Conservation (phyloP, 2,329 filamentous ascomycete species). For the Elsinoe perseae region DNA sequence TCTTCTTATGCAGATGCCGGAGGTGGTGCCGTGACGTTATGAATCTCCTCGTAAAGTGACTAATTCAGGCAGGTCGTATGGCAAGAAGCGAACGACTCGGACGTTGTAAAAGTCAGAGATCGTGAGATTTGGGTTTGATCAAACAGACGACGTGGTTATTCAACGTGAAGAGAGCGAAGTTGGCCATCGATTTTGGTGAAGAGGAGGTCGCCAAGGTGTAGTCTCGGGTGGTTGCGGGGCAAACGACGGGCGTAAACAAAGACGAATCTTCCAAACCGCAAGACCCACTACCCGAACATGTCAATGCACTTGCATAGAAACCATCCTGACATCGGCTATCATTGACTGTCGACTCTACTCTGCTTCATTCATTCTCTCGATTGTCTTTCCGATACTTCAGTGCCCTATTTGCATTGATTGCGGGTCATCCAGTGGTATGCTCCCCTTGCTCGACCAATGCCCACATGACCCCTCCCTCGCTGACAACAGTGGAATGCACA, state of each 20-base stretch:
- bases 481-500: constrained; percentile 17
- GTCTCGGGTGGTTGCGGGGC: constrained; percentile 12
- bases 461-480: constrained; percentile 15
- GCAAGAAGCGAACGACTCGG: neutral
- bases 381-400: neutral
- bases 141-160: neutral
- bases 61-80: neutral
- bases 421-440: neutral
- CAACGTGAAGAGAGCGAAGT: neutral
- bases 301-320: constrained; percentile 10
- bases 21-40: neutral
- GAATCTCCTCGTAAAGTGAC: neutral
- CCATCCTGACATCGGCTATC: neutral
- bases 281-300: neutral
- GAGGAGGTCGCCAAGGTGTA: neutral
- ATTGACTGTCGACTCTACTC: neutral
- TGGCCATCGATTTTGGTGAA: neutral
- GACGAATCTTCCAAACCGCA: neutral
- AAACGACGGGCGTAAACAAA: constrained; percentile 7
- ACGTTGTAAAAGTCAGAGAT: neutral
- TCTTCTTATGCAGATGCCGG: neutral
- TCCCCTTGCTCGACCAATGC: constrained; percentile 1
- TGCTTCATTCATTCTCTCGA: neutral
- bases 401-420: constrained; percentile 3
- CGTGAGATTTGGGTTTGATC: neutral